These are phyloP conservation scores for Hypoxylon cercidicola DNA, from an alignment of 495 filamentous ascomycete species.

Conservation along the genomic window DNA sequence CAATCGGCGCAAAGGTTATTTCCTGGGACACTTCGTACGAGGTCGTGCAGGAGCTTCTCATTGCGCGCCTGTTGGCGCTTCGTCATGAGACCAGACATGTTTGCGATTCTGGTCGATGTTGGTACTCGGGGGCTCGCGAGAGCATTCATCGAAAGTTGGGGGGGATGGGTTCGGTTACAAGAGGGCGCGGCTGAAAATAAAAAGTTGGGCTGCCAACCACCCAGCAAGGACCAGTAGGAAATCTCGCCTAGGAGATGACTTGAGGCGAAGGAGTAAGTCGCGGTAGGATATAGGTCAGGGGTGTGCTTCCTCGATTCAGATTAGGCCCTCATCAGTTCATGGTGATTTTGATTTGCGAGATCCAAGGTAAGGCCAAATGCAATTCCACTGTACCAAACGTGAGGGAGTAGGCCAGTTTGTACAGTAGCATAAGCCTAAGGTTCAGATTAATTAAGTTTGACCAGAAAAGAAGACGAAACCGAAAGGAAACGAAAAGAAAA, in stretches of 20 bases:
- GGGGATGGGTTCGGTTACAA: slow-evolving; percentile 23
- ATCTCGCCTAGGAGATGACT: slow-evolving; percentile 22
- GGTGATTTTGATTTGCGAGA: slow-evolving; percentile 7
- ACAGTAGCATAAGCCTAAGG: not conserved
- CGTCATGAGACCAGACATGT: slow-evolving; percentile 66
- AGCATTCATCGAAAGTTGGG: slow-evolving; percentile 29
- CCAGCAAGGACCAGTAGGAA: slow-evolving; percentile 23
- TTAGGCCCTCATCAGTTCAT: slow-evolving; percentile 38
- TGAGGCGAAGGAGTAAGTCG: slow-evolving; percentile 32
- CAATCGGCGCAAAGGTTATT: slow-evolving; percentile 98
- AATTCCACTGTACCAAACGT: not conserved
- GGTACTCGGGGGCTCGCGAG: slow-evolving; percentile 32
- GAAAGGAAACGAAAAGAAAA: slow-evolving; percentile 4
- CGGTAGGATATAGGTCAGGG: slow-evolving; percentile 36
- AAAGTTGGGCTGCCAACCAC: slow-evolving; percentile 24
- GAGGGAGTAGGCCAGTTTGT: slow-evolving; percentile 7
- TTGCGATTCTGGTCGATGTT: slow-evolving; percentile 35
- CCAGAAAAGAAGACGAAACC: slow-evolving; percentile 8
- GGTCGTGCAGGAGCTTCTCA: slow-evolving; percentile 88
- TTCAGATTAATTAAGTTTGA: not conserved
- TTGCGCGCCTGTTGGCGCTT: slow-evolving; percentile 98
- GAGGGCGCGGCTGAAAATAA: slow-evolving; percentile 31
- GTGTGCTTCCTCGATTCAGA: slow-evolving; percentile 35
- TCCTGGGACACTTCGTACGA: slow-evolving; percentile 85
- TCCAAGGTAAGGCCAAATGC: not conserved